Percentiles rank a stretch among this genome's conserved stretches.
Conservation (phyloP, 2,329 filamentous ascomycete species). For the Sordariomycetes sp. region DNA sequence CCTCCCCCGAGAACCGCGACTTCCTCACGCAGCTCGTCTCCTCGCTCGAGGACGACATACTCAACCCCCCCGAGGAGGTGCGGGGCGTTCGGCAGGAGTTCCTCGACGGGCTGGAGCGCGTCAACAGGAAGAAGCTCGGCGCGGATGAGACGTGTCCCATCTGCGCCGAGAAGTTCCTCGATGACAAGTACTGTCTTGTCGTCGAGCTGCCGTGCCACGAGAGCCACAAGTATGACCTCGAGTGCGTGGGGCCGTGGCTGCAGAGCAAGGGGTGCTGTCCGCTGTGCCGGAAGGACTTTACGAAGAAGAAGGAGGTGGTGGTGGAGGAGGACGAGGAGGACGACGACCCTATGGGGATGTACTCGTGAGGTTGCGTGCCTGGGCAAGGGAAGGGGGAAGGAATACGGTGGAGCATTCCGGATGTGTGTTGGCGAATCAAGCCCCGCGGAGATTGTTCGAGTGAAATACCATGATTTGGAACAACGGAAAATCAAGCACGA, state of each 20-base stretch:
- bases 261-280: slow-evolving; percentile 51
- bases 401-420: too few species aligned
- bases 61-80: slow-evolving; percentile 35
- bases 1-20: slow-evolving; percentile 28
- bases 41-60: slow-evolving; percentile 34
- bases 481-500: too few species aligned
- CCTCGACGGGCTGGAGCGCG: slow-evolving; percentile 45
- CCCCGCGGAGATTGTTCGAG: too few species aligned
- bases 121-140: slow-evolving; percentile 34
- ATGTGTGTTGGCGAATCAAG: too few species aligned
- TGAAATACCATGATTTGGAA: too few species aligned
- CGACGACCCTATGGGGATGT: slow-evolving; percentile 33
- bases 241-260: slow-evolving; percentile 55
- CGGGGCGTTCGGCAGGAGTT: slow-evolving; percentile 45
- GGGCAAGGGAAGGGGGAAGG: too few species aligned
- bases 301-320: slow-evolving; percentile 35
- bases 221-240: slow-evolving; percentile 48
- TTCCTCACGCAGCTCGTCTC: slow-evolving; percentile 36
- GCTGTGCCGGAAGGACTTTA: slow-evolving; percentile 47
- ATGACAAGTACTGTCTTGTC: slow-evolving; percentile 49
- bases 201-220: slow-evolving; percentile 50
- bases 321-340: slow-evolving; percentile 33
- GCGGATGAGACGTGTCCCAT: slow-evolving; percentile 45
- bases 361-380: slow-evolving; percentile 15
- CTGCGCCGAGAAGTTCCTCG: slow-evolving; percentile 46